Percentiles rank a stretch among this genome's conserved stretches.
Evolutionary conservation across 2,329 filamentous ascomycete genomes (phyloP).

Genomic region (Juglanconis oblonga): DNA sequence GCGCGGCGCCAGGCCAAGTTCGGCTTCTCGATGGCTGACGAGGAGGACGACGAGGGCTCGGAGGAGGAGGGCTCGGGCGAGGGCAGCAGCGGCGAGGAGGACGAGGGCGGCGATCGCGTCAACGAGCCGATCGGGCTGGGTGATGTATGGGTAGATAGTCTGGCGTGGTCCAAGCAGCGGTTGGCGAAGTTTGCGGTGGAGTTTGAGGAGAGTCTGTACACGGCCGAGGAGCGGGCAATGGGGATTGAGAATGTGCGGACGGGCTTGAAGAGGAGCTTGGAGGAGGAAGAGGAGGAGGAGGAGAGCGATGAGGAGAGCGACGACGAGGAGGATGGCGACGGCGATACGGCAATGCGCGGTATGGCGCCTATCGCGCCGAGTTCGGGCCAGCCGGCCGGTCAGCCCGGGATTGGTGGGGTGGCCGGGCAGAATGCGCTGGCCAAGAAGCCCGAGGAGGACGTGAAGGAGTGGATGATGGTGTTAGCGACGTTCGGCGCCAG

Average conservation of each 20-base stretch:
- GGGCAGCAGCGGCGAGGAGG: constrained; percentile 21
- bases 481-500: not conserved
- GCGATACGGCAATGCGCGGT: constrained; percentile 32
- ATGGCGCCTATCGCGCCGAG: constrained; percentile 7
- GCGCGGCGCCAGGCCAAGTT: constrained; percentile 30
- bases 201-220: constrained; percentile 65
- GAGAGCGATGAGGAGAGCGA: constrained; percentile 58
- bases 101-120: constrained; percentile 38
- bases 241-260: constrained; percentile 71
- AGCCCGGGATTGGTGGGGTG: constrained; percentile 1
- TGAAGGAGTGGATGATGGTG: not conserved
- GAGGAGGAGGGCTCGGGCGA: constrained; percentile 38
- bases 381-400: not conserved
- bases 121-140: constrained; percentile 33
- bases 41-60: constrained; percentile 27
- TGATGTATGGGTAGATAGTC: constrained; percentile 35
- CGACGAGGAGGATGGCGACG: constrained; percentile 48
- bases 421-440: not conserved
- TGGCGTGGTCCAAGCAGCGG: constrained; percentile 29
- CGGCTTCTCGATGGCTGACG: constrained; percentile 27
- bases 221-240: constrained; percentile 62
- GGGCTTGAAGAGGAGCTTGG: constrained; percentile 57
- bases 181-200: constrained; percentile 36
- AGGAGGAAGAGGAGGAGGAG: constrained; percentile 52
- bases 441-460: not conserved